Percentiles rank a stretch among this genome's conserved stretches.
phyloP scores from a whole-genome alignment of 148 eudicot genomes.

The Pharnaceum exiguum region DNA sequence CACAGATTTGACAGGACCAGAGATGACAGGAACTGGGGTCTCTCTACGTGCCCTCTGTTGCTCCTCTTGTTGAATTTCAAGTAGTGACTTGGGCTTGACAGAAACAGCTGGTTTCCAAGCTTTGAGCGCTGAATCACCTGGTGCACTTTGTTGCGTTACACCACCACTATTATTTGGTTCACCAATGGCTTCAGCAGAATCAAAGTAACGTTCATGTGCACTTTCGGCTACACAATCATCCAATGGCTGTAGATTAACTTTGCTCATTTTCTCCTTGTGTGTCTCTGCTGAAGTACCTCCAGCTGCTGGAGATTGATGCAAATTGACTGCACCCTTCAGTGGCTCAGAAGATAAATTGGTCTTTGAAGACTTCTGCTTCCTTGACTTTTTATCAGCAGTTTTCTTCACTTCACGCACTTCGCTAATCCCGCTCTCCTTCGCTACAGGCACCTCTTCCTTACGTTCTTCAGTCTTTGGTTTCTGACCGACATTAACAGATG shows the following conservation, averaged over 20 bases:
- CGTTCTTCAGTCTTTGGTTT: constrained; percentile 23
- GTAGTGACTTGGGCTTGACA: constrained; percentile 82
- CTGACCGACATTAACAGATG: constrained; percentile 5
- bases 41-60: constrained; percentile 55
- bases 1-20: constrained; percentile 44
- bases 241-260: constrained; percentile 15
- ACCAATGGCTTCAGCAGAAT: constrained; percentile 22
- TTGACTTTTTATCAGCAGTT: constrained; percentile 73
- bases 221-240: constrained; percentile 19
- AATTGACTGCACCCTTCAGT: constrained; percentile 33
- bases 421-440: constrained; percentile 42
- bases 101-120: constrained; percentile 90
- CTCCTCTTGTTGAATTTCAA: constrained; percentile 95
- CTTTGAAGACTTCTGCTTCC: constrained; percentile 72
- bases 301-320: constrained; percentile 25
- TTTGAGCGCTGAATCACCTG: constrained; percentile 33
- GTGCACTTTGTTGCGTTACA: constrained; percentile 19
- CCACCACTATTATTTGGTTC: constrained; percentile 22
- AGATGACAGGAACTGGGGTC: constrained; percentile 30
- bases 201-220: constrained; percentile 16
- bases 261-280: constrained; percentile 16
- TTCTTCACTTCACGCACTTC: constrained; percentile 51
- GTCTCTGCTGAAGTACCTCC: constrained; percentile 15
- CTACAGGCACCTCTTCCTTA: constrained; percentile 27
- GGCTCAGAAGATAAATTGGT: constrained; percentile 49